Conservation (phyloP, 2,329 filamentous ascomycete genomes). For the Neofusicoccum parvum region DNA sequence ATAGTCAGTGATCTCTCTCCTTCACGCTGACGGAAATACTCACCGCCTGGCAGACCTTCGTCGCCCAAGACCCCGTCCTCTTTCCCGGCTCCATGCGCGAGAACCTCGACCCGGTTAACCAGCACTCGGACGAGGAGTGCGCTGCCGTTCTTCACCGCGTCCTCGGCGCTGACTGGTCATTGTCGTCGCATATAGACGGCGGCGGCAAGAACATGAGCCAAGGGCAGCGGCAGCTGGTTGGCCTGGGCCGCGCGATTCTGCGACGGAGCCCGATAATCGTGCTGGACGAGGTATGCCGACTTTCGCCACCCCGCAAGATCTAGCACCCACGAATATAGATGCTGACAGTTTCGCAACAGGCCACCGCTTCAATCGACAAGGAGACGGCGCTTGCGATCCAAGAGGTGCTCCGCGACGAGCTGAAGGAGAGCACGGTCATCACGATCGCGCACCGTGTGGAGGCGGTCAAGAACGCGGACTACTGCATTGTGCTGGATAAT, state of each 20-base stretch:
- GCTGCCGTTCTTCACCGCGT: slow-evolving; percentile 56
- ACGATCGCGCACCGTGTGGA: slow-evolving; percentile 67
- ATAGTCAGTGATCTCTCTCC: slow-evolving; percentile 34
- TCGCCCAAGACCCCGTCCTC: slow-evolving; percentile 68
- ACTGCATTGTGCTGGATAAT: slow-evolving; percentile 56
- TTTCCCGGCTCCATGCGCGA: slow-evolving; percentile 64
- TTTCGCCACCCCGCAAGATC: no score
- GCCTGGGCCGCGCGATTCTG: slow-evolving; percentile 64
- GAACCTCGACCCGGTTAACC: slow-evolving; percentile 64
- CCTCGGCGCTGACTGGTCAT: slow-evolving; percentile 54
- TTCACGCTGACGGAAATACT: background rate
- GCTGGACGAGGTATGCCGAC: slow-evolving; percentile 55
- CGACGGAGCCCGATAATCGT: slow-evolving; percentile 63
- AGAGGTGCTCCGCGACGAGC: slow-evolving; percentile 57
- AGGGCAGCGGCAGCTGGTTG: slow-evolving; percentile 67
- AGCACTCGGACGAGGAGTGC: slow-evolving; percentile 60
- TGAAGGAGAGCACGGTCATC: slow-evolving; percentile 62
- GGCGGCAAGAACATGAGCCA: slow-evolving; percentile 65
- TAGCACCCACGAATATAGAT: background rate
- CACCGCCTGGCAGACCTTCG: slow-evolving; percentile 52
- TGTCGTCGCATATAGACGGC: slow-evolving; percentile 60
- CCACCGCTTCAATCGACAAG: slow-evolving; percentile 65
- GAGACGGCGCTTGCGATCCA: slow-evolving; percentile 62
- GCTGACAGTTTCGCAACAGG: slow-evolving; percentile 29
- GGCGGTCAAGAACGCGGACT: slow-evolving; percentile 62